A percentile compares a stretch with the other conserved stretches of the same genome.
These are phyloP conservation scores for Leishmania aethiopica DNA, from an alignment of 208 protist species.

Conservation along the genomic window DNA sequence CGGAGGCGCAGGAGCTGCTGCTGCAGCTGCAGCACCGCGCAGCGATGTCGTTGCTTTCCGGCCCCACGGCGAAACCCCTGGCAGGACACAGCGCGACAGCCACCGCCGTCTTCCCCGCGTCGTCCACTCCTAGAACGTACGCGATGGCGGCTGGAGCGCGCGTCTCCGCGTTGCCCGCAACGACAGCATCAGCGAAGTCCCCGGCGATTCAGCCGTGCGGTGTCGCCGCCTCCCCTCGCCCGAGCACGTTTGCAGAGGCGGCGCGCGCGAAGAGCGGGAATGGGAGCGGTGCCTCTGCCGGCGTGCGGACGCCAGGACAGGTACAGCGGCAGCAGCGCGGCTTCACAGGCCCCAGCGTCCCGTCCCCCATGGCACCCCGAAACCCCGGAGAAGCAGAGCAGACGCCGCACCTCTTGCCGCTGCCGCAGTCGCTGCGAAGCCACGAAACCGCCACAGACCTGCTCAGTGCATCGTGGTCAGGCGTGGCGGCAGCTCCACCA, in stretches of 20 bases:
- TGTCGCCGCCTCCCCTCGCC: neutral
- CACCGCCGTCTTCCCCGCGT: neutral
- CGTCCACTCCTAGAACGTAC: neutral
- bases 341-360: neutral
- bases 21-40: conserved; percentile 25
- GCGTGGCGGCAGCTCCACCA: neutral
- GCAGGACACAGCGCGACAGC: neutral
- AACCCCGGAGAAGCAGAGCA: neutral
- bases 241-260: conserved; percentile 5
- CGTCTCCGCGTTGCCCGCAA: neutral
- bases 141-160: neutral
- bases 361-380: neutral
- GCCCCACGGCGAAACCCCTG: neutral
- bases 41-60: neutral
- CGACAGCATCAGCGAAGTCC: neutral
- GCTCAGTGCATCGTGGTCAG: neutral
- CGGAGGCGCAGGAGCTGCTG: conserved; percentile 29
- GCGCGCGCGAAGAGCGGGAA: neutral
- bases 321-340: neutral
- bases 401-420: neutral
- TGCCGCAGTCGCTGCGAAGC: neutral
- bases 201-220: neutral
- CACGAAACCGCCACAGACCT: neutral
- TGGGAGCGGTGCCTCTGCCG: neutral
- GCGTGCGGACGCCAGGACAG: neutral